Conservation (phyloP, 2,329 filamentous ascomycete species). For the Xylaria sp. region DNA sequence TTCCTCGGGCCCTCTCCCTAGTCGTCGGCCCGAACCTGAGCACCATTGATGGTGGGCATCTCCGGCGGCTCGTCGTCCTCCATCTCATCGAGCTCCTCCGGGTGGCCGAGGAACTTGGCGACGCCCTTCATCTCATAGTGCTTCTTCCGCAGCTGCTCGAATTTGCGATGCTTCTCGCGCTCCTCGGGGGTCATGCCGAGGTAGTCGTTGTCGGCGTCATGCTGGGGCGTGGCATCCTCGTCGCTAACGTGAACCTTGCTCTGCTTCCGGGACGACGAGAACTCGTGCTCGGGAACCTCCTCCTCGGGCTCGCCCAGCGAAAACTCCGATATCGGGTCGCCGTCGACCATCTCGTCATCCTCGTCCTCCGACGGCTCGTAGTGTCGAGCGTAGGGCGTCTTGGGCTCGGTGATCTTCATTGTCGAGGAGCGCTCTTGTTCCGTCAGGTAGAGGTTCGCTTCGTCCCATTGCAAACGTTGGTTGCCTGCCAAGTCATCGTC, state of each 20-base stretch:
- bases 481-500: slow-evolving; percentile 66
- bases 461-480: slow-evolving; percentile 95
- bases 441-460: slow-evolving; percentile 95
- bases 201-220: slow-evolving; percentile 67
- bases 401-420: slow-evolving; percentile 99
- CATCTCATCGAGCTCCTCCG: slow-evolving; percentile 71
- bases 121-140: slow-evolving; percentile 99
- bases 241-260: slow-evolving; percentile 84
- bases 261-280: slow-evolving; percentile 52
- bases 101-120: slow-evolving; percentile 84
- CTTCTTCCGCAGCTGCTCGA: slow-evolving; percentile 91
- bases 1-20: slow-evolving; percentile 24
- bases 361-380: slow-evolving; percentile 93
- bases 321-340: slow-evolving; percentile 79
- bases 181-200: slow-evolving; percentile 75
- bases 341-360: slow-evolving; percentile 72
- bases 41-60: slow-evolving; percentile 46
- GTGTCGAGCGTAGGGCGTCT: slow-evolving; percentile 93
- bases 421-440: slow-evolving; percentile 95
- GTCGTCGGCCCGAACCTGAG: slow-evolving; percentile 45
- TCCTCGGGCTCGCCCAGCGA: slow-evolving; percentile 94
- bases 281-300: slow-evolving; percentile 64
- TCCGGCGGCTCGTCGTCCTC: slow-evolving; percentile 61
- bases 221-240: slow-evolving; percentile 64
- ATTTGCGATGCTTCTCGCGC: slow-evolving; percentile 88